Percentiles rank a stretch among this genome's conserved stretches.
phyloP scores from a whole-genome alignment of 2,329 filamentous ascomycete genomes.

The Trichoderma gracile region DNA sequence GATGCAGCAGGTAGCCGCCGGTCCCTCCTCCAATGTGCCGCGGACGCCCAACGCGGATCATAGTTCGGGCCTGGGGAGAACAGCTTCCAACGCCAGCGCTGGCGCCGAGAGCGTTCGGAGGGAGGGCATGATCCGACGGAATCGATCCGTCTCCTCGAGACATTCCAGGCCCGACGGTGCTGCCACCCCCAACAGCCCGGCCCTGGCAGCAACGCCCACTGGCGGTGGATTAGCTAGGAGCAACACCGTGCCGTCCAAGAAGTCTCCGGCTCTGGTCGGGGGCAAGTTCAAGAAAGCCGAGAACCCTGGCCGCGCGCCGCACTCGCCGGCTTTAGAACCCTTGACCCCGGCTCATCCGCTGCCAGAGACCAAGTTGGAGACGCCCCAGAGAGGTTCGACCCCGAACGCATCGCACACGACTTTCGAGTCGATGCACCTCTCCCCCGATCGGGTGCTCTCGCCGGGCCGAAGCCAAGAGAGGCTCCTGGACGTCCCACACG shows the following conservation, averaged over 20 bases:
- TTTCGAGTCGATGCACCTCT: slow-evolving; percentile 33
- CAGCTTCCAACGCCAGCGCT: slow-evolving; percentile 84
- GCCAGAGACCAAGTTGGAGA: slow-evolving; percentile 22
- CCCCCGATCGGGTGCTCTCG: slow-evolving; percentile 35
- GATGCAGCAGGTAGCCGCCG: slow-evolving; percentile 65
- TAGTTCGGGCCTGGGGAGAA: slow-evolving; percentile 58
- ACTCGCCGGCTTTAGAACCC: slow-evolving; percentile 42
- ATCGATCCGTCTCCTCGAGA: slow-evolving; percentile 89
- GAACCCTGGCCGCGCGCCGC: slow-evolving; percentile 30
- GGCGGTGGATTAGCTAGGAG: slow-evolving; percentile 63
- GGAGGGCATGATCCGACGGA: slow-evolving; percentile 77
- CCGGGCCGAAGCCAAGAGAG: slow-evolving; percentile 53
- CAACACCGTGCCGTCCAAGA: slow-evolving; percentile 92
- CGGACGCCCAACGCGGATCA: slow-evolving; percentile 52
- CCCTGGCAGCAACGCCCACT: slow-evolving; percentile 54
- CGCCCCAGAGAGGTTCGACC: slow-evolving; percentile 28
- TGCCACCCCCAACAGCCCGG: slow-evolving; percentile 68
- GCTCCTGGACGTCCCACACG: slow-evolving; percentile 46
- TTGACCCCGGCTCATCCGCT: slow-evolving; percentile 39
- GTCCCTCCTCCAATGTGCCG: slow-evolving; percentile 57
- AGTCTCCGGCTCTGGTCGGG: slow-evolving; percentile 70
- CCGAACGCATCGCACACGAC: slow-evolving; percentile 38
- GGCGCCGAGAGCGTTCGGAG: slow-evolving; percentile 84
- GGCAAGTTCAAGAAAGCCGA: slow-evolving; percentile 60
- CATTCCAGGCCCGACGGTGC: slow-evolving; percentile 75